Base-by-base conservation (phyloP, 176 grass and related monocot genomes). In the Zea luxurians region DNA sequence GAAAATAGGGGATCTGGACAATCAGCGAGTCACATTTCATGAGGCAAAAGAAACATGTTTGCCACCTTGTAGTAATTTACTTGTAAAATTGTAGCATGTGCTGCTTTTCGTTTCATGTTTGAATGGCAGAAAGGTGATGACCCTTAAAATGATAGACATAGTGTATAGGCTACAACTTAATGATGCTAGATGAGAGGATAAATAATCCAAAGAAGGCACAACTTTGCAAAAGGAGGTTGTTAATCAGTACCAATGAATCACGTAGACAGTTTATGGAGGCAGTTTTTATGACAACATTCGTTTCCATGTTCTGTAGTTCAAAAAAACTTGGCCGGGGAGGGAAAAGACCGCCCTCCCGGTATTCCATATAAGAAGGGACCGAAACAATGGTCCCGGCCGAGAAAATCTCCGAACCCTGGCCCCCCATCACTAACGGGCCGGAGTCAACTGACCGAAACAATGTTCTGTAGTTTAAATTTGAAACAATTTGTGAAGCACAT, bases 41-140 rank as follows among this genome's bases (percentile, higher is more conserved):
- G 59, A 53, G 41, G 17, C n/a, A 20, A 58, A 18, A 21, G 18
- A 59, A 41, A 67, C 2, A 66, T 66, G 49, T 17, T 73, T 62
- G 67, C 10, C 21, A 15, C 9, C 49, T 54, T 49, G 8, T 10
- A 18, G 55, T 21, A 59, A 4, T 59, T 59, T 59, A 59, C 55
- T 59, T 59, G 55, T 4, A 4, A 10, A 58, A 58, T 20, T 20
- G n/a, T 59, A 61, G 21, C 59, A 61, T 61, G 21, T 35, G 3
- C 59, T 61, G 10, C 59, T 61, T 61, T 61, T 61, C 9, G 18
- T 27, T 36, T 17, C 42, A 61, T 61, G 13, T 61, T 37, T 3
- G n/a, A 60, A 52, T 64, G 68, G 16, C 55, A 46, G 71, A 63
- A 73, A 48, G 17, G 35, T 82, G 54, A 63, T 21, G n/a, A 8